Percentiles rank a stretch among this genome's conserved stretches.
Evolutionary conservation across 768 basidiomycete genomes (phyloP).

Genomic region (Glaciozyma antarctica): DNA sequence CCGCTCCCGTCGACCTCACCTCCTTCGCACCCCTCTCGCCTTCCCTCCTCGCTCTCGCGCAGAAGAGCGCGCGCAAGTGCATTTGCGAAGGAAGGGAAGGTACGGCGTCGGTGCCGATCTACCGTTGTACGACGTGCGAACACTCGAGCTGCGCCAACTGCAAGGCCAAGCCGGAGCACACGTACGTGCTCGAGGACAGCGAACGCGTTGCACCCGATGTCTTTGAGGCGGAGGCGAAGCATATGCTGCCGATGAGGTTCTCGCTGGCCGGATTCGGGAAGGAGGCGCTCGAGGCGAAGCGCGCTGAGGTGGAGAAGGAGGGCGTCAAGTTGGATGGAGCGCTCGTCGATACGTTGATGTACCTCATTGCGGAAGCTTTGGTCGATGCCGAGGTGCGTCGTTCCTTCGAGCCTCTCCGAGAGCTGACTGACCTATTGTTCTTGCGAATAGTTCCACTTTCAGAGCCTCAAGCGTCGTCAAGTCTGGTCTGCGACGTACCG

Average conservation of each 20-base stretch:
- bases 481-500: constrained; percentile 75
- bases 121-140: constrained; percentile 65
- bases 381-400: constrained; percentile 27
- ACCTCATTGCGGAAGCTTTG: constrained; percentile 32
- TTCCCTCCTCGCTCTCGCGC: constrained; percentile 56
- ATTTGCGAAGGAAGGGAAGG: constrained; percentile 79
- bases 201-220: constrained; percentile 60
- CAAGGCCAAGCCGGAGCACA: constrained; percentile 84
- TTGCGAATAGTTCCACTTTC: constrained; percentile 60
- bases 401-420: too few species aligned
- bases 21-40: constrained; percentile 40
- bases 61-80: constrained; percentile 67
- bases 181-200: constrained; percentile 45
- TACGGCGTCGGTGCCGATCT: constrained; percentile 58
- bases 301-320: constrained; percentile 4
- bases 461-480: constrained; percentile 75
- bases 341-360: constrained; percentile 6
- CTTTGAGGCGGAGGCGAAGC: constrained; percentile 69
- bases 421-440: constrained; percentile 43
- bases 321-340: constrained; percentile 4
- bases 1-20: constrained; percentile 30
- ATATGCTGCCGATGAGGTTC: constrained; percentile 77
- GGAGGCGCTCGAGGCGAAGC: constrained; percentile 1
- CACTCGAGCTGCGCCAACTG: constrained; percentile 74
- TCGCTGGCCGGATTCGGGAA: constrained; percentile 43